phyloP scores from a whole-genome alignment of 176 grass and related monocot species.

The Poa annua region DNA sequence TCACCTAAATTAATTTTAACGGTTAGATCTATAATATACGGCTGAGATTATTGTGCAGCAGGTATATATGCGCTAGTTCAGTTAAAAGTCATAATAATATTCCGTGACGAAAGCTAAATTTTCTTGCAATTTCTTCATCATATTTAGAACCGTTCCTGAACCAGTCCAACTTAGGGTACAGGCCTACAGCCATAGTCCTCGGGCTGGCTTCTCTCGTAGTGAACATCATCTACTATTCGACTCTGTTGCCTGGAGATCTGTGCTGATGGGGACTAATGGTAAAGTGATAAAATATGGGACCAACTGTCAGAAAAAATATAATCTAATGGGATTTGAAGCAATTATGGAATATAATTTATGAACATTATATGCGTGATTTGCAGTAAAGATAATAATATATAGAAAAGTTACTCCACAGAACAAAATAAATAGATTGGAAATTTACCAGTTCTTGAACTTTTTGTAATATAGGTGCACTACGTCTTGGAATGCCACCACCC shows the following conservation, averaged over 20 bases:
- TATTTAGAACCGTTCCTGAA: conserved; percentile 1
- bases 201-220: background rate
- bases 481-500: conserved; percentile 85
- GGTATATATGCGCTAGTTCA: no score
- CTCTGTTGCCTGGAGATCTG: background rate
- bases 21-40: no score
- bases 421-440: conserved; percentile 8
- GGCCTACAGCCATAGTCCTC: background rate
- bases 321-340: conserved; percentile 15
- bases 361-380: conserved; percentile 20
- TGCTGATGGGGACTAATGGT: background rate
- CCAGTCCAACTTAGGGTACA: background rate
- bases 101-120: background rate
- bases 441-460: conserved; percentile 86
- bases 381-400: conserved; percentile 13
- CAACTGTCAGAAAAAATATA: background rate
- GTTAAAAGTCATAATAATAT: conserved; percentile 12
- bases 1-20: no score
- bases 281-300: background rate
- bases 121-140: background rate
- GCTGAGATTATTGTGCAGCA: no score
- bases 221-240: background rate
- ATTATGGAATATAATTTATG: background rate
- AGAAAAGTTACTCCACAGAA: background rate
- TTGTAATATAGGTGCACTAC: conserved; percentile 82